Evolutionary conservation across 305 asterid species (phyloP).

Genomic region (Caryopteris hybrid): DNA sequence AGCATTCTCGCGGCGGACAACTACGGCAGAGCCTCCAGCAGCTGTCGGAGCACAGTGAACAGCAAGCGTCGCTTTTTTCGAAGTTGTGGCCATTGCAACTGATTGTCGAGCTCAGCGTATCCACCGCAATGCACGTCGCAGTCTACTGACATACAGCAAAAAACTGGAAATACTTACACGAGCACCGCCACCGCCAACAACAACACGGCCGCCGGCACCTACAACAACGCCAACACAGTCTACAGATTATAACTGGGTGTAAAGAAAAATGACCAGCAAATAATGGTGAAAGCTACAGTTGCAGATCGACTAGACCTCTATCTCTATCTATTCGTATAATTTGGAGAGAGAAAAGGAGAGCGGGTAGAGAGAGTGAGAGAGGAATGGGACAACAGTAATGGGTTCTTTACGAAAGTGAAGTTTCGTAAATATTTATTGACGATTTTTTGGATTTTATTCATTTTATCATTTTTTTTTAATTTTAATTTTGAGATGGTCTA

Average conservation of each 20-base stretch:
- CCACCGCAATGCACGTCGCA: slow-evolving; percentile 52
- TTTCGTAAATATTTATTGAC: too few relatives aligned
- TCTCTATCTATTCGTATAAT: not conserved
- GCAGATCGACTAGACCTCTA: slow-evolving; percentile 19
- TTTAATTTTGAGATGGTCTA: too few relatives aligned
- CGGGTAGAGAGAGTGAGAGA: too few relatives aligned
- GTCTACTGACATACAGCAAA: slow-evolving; percentile 73
- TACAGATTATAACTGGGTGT: not conserved
- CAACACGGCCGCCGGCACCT: not conserved
- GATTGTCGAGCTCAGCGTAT: slow-evolving; percentile 49
- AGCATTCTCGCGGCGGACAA: slow-evolving; percentile 41
- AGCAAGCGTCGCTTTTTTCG: slow-evolving; percentile 56
- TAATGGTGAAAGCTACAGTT: not conserved
- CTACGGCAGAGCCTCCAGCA: slow-evolving; percentile 24
- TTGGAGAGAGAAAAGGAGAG: too few relatives aligned
- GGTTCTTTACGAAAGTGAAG: too few relatives aligned
- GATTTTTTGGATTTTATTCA: too few relatives aligned
- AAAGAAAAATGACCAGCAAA: not conserved
- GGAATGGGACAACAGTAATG: too few relatives aligned
- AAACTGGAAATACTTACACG: slow-evolving; percentile 27
- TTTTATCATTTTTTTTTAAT: too few relatives aligned
- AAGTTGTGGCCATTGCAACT: slow-evolving; percentile 71
- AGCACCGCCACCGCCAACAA: slow-evolving; percentile 15
- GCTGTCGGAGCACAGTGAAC: slow-evolving; percentile 17
- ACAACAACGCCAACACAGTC: slow-evolving; percentile 15